phyloP scores from a whole-genome alignment of 2,329 filamentous ascomycete species.

The Fusarium torulosum region DNA sequence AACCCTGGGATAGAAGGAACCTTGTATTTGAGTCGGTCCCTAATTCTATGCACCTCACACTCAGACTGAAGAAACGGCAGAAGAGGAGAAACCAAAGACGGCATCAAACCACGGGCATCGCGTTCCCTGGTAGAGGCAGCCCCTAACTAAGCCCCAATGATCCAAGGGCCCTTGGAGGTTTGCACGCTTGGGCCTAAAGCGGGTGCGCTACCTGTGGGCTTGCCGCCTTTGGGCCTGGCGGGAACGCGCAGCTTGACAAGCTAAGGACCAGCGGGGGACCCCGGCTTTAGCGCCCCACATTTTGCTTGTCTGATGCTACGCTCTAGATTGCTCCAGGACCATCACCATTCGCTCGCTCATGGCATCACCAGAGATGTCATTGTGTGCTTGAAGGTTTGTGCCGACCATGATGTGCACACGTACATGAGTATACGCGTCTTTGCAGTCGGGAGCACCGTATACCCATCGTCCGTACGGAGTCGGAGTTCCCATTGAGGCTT shows the following conservation, averaged over 20 bases:
- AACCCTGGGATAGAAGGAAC: constrained; percentile 15
- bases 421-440: not conserved
- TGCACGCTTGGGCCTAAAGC: constrained; percentile 44
- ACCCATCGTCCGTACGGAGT: no score
- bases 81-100: constrained; percentile 17
- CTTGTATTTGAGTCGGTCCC: constrained; percentile 23
- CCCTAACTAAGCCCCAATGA: constrained; percentile 29
- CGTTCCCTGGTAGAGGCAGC: constrained; percentile 8
- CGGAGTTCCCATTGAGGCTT: no score
- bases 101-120: constrained; percentile 15
- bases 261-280: constrained; percentile 23
- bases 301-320: constrained; percentile 23
- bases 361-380: constrained; percentile 17
- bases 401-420: not conserved
- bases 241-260: constrained; percentile 22
- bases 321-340: constrained; percentile 35
- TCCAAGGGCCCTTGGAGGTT: constrained; percentile 23
- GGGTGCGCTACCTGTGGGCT: constrained; percentile 42
- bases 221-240: constrained; percentile 43
- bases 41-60: no score
- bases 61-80: constrained; percentile 11
- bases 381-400: constrained; percentile 7
- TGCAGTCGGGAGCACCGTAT: not conserved
- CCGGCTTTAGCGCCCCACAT: constrained; percentile 16
- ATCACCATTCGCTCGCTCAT: constrained; percentile 25